phyloP scores from a whole-genome alignment of 371 early-diverging fungal species.

The Nematocida major region DNA sequence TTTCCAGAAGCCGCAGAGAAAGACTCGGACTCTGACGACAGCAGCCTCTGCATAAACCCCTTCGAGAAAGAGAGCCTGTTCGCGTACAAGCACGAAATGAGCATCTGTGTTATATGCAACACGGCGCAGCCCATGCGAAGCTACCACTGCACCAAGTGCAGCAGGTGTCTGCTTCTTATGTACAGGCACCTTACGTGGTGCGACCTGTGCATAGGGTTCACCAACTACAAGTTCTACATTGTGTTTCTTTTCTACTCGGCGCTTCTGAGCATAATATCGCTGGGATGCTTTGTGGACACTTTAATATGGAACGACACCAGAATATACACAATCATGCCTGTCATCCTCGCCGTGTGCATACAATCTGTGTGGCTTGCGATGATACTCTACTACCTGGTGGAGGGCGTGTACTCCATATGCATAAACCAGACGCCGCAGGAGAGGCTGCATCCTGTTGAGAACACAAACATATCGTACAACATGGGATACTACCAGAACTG shows the following conservation, averaged over 20 bases:
- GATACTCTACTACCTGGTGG: neutral
- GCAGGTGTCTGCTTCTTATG: slow-evolving; percentile 64
- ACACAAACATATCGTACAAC: slow-evolving; percentile 72
- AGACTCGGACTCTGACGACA: neutral
- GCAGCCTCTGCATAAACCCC: slow-evolving; percentile 56
- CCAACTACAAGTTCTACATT: slow-evolving; percentile 65
- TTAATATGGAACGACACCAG: neutral
- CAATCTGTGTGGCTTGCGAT: neutral
- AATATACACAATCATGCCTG: neutral
- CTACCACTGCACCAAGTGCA: slow-evolving; percentile 65
- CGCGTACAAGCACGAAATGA: slow-evolving; percentile 46
- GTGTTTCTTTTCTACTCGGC: slow-evolving; percentile 60
- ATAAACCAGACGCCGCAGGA: slow-evolving; percentile 36
- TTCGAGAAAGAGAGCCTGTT: slow-evolving; percentile 58
- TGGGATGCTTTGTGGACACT: slow-evolving; percentile 42
- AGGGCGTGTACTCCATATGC: slow-evolving; percentile 15
- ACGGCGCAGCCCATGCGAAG: slow-evolving; percentile 65
- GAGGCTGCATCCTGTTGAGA: slow-evolving; percentile 2
- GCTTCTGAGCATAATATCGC: slow-evolving; percentile 23
- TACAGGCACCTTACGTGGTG: slow-evolving; percentile 65
- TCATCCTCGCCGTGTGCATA: neutral
- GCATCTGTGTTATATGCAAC: slow-evolving; percentile 63
- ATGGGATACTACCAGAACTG: slow-evolving; percentile 73
- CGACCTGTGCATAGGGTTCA: slow-evolving; percentile 64
- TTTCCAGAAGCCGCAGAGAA: slow-evolving; percentile 32